Evolutionary conservation across 805 yeast genomes (phyloP), one percentile per base, ranked within the genome.

Genomic region (Zygosaccharomyces kombuchaensis): DNA sequence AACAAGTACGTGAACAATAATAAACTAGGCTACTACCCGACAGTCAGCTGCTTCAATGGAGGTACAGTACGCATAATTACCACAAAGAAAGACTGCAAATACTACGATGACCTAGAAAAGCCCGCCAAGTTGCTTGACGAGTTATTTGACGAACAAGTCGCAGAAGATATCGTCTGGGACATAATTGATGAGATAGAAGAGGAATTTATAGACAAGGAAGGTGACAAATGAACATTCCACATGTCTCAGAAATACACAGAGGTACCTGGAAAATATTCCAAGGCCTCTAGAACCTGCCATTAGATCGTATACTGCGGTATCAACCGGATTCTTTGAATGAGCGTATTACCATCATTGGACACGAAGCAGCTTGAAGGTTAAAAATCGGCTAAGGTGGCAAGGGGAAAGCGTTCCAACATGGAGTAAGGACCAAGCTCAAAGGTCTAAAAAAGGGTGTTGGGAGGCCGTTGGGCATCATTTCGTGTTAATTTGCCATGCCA

Each of bases 21-120:
- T 0, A 70, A 79, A 35, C 67, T 88, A 44, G 99, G 98, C 0
- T 93, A 93, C 62, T 93, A 82, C 66, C 98, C 99, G 1, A 87
- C 89, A 70, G 73, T 87, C 27, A 85, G 96, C 44, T 85, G 84
- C 21, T 93, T 79, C 60, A 80, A 79, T 53, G 84, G 84, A 2
- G 98, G 98, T 0, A 69, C 76, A 8, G 95, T 87, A 4, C 70
- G 76, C 48, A 63, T 91, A 46, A 81, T 85, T 51, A 73, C 87
- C 2, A 85, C 89, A 0, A 84, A 36, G 13, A 30, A 87, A 0
- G 71, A 80, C 9, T 76, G 89, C 54, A 70, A 72, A 49, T 71
- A 56, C 36, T 50, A 49, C 36, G 56, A 54, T 25, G 31, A 40
- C 9, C 35, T 51, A 8, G 16, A 17, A 4, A 22, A 39, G 4